A percentile compares a stretch with the other conserved stretches of the same genome.
Conservation (phyloP, 1,139 yeast species). For the Blastobotrys ciferrii region DNA sequence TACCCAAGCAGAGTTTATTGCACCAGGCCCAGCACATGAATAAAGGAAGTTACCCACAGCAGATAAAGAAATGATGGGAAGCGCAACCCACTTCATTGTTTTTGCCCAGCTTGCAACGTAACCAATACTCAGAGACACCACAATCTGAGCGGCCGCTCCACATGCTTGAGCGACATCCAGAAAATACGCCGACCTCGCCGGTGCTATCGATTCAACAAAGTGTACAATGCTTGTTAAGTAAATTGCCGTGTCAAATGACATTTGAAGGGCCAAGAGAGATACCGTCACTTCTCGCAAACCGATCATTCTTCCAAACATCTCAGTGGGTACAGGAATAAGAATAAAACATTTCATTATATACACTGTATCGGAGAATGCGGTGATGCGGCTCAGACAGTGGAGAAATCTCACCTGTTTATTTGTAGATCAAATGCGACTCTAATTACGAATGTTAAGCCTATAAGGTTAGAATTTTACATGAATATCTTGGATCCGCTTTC, state of each 20-base stretch:
- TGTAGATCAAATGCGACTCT: too few relatives aligned
- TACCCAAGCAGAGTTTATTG: not conserved
- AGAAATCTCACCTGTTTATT: too few relatives aligned
- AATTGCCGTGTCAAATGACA: constrained; percentile 2
- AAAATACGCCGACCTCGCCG: constrained; percentile 1
- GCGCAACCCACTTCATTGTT: not conserved
- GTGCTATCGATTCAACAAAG: not conserved
- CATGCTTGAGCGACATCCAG: constrained; percentile 1
- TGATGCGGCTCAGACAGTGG: not conserved
- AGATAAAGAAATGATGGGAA: not conserved
- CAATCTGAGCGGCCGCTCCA: constrained; percentile 4
- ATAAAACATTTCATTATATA: too few relatives aligned
- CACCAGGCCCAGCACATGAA: constrained; percentile 6
- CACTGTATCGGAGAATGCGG: not conserved
- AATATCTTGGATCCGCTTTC: too few relatives aligned
- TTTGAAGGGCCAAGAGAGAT: constrained; percentile 4
- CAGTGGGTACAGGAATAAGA: too few relatives aligned
- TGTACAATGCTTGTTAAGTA: constrained; percentile 5
- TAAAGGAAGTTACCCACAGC: constrained; percentile 7
- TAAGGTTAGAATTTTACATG: too few relatives aligned
- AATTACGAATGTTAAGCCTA: too few relatives aligned
- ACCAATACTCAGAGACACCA: not conserved
- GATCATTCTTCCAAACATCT: not conserved
- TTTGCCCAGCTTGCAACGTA: not conserved
- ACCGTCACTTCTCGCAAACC: not conserved